Evolutionary conservation across 2,329 filamentous ascomycete genomes (phyloP).

Genomic region (Fusarium devonianum): DNA sequence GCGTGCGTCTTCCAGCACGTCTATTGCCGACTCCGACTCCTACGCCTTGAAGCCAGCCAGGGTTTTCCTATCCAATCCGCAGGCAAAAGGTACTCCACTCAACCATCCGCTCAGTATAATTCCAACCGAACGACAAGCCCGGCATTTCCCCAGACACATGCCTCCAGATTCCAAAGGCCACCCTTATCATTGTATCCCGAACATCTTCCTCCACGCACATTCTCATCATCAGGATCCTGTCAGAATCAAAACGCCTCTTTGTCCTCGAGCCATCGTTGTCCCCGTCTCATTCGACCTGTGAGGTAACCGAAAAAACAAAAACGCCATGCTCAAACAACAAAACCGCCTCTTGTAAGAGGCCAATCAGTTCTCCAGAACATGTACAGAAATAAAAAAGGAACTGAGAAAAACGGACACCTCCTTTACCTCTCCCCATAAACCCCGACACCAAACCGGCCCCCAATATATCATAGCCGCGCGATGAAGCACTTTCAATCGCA

Average conservation of each 20-base stretch:
- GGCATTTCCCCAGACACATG: conserved; percentile 31
- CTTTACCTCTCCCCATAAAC: conserved; percentile 33
- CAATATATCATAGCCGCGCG: conserved; percentile 38
- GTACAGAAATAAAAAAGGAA: conserved; percentile 35
- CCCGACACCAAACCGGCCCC: conserved; percentile 26
- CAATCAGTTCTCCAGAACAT: conserved; percentile 25
- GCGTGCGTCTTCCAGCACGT: conserved; percentile 41
- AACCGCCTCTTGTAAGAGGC: too few species aligned
- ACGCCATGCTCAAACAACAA: conserved; percentile 35
- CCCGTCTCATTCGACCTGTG: conserved; percentile 17
- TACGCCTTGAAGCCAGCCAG: conserved; percentile 40
- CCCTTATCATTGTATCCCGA: conserved; percentile 26
- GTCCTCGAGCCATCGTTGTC: conserved; percentile 2
- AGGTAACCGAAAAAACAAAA: conserved; percentile 13
- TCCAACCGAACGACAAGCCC: conserved; percentile 39
- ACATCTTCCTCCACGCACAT: neutral
- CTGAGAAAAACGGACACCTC: conserved; percentile 26
- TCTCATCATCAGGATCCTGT: neutral
- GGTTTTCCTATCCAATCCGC: conserved; percentile 27
- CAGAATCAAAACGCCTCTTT: conserved; percentile 1
- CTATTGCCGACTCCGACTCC: conserved; percentile 40
- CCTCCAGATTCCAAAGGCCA: conserved; percentile 24
- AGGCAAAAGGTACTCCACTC: conserved; percentile 40
- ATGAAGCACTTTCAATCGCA: conserved; percentile 43
- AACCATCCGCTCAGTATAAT: conserved; percentile 39